Evolutionary conservation across 2,329 filamentous ascomycete genomes (phyloP).

Genomic region (Neophaeococcomyces mojaviensis): DNA sequence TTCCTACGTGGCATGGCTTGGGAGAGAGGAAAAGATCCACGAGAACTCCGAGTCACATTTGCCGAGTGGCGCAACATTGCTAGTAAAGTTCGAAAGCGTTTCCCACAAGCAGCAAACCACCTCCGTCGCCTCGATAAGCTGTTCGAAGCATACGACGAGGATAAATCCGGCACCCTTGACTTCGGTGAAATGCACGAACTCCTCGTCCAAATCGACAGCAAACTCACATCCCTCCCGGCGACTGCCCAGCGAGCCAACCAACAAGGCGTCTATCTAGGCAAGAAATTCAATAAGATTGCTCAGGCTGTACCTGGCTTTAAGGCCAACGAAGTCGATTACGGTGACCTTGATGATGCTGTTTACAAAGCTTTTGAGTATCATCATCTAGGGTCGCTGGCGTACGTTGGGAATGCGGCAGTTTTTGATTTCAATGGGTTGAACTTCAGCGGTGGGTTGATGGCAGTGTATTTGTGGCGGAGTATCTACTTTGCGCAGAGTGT

Average conservation of each 20-base stretch:
- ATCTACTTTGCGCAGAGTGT: constrained; percentile 98
- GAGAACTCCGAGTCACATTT: constrained; percentile 80
- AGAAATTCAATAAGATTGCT: constrained; percentile 89
- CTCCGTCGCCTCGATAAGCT: constrained; percentile 83
- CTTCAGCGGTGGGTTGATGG: constrained; percentile 75
- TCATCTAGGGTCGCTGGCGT: constrained; percentile 85
- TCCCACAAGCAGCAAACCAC: constrained; percentile 83
- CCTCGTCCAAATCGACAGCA: constrained; percentile 84
- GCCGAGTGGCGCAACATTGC: constrained; percentile 82
- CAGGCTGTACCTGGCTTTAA: constrained; percentile 65
- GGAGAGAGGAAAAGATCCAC: constrained; percentile 84
- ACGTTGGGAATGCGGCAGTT: constrained; percentile 91
- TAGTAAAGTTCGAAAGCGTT: constrained; percentile 72
- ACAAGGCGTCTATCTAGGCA: constrained; percentile 84
- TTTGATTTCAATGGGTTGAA: constrained; percentile 82
- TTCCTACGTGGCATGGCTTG: constrained; percentile 86
- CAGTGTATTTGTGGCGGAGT: constrained; percentile 91
- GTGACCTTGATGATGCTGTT: constrained; percentile 82
- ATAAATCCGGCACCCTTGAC: constrained; percentile 86
- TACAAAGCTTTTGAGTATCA: constrained; percentile 94
- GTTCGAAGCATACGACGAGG: constrained; percentile 85
- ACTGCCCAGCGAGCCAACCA: constrained; percentile 95
- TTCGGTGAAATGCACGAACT: constrained; percentile 87
- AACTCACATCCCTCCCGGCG: constrained; percentile 87
- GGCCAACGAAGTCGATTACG: constrained; percentile 75